A percentile compares a stretch with the other conserved stretches of the same genome.
Conservation (phyloP, 805 yeast genomes). For the Priceomyces melissophilus region DNA sequence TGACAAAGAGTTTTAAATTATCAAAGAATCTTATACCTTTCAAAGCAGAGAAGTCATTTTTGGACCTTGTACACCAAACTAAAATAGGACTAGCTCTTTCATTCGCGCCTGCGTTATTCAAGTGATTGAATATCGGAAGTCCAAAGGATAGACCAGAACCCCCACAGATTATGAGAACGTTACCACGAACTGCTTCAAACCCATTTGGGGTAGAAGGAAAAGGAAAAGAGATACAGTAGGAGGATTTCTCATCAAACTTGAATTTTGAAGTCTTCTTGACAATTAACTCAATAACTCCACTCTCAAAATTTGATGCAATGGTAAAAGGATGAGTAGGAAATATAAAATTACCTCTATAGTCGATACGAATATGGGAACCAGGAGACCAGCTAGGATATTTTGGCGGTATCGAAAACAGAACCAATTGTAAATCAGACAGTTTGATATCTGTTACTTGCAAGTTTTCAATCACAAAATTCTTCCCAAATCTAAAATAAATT, state of each 20-base stretch:
- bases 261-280: conserved; percentile 37
- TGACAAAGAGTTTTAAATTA: conserved; percentile 38
- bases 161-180: conserved; percentile 57
- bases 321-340: conserved; percentile 70
- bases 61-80: conserved; percentile 53
- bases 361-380: conserved; percentile 58
- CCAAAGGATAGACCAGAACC: conserved; percentile 74
- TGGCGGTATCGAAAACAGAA: conserved; percentile 18
- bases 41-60: conserved; percentile 46
- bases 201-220: conserved; percentile 43
- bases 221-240: conserved; percentile 22
- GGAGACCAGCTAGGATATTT: conserved; percentile 34
- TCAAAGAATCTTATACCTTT: conserved; percentile 24
- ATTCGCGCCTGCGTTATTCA: conserved; percentile 19
- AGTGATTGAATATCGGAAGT: conserved; percentile 46
- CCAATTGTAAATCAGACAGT: conserved; percentile 16
- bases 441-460: conserved; percentile 13
- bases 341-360: conserved; percentile 37
- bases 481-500: conserved; percentile 27
- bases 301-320: conserved; percentile 44
- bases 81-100: conserved; percentile 29
- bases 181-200: conserved; percentile 47
- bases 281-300: conserved; percentile 40
- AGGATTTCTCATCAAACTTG: conserved; percentile 7
- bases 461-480: conserved; percentile 10